These are phyloP conservation scores for Urochloa ruziziensis DNA, from an alignment of 176 grass and related monocot genomes.

Conservation along the genomic window DNA sequence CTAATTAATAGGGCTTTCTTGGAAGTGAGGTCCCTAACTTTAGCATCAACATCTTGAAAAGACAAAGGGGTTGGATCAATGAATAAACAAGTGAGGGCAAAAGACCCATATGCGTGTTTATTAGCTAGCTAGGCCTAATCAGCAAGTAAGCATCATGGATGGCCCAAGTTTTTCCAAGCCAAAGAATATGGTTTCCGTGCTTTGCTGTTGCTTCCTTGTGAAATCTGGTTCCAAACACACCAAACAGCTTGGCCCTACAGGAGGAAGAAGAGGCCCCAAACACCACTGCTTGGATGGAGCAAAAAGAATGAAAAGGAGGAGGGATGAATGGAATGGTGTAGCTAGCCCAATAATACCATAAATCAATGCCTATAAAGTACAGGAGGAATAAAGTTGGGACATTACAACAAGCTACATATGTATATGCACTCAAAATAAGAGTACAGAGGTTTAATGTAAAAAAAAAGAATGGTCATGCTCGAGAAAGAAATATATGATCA, in stretches of 20 bases:
- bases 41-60: constrained; percentile 33
- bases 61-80: background rate
- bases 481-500: background rate
- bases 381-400: constrained; percentile 29
- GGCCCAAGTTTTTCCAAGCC: constrained; percentile 29
- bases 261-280: background rate
- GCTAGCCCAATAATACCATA: background rate
- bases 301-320: background rate
- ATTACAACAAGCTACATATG: background rate
- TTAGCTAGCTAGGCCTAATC: constrained; percentile 29
- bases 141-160: constrained; percentile 42
- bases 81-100: background rate
- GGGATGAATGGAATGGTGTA: background rate
- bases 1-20: constrained; percentile 21
- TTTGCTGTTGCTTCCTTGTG: constrained; percentile 39
- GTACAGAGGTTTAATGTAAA: background rate
- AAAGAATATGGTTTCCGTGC: constrained; percentile 22
- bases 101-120: background rate
- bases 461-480: background rate
- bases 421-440: background rate
- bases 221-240: constrained; percentile 36
- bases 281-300: constrained; percentile 15
- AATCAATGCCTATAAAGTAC: background rate
- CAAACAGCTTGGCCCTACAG: constrained; percentile 14
- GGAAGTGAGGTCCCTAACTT: constrained; percentile 37